Evolutionary conservation across 306 rosid genomes (phyloP).

Genomic region (Canavalia ensiformis): DNA sequence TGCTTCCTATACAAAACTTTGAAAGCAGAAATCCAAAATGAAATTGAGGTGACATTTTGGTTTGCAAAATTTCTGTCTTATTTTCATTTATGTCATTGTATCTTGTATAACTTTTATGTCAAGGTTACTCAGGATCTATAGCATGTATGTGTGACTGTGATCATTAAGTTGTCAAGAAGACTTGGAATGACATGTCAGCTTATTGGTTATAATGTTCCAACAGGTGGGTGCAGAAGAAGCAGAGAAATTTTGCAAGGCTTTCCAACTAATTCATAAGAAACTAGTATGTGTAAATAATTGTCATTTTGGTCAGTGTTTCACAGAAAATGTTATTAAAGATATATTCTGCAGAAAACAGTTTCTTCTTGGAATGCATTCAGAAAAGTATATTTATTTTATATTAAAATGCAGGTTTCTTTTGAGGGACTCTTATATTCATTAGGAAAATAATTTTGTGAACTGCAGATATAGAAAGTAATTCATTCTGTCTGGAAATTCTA

Average conservation of each 20-base stretch:
- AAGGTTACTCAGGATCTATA: slow-evolving; percentile 33
- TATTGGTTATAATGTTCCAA: slow-evolving; percentile 47
- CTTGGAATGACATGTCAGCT: slow-evolving; percentile 20
- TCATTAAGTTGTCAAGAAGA: slow-evolving; percentile 20
- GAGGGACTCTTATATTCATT: not conserved
- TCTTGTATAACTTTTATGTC: slow-evolving; percentile 18
- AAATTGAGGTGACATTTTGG: not conserved
- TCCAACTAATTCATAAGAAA: slow-evolving; percentile 71
- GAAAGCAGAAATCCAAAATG: no score
- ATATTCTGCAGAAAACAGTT: slow-evolving; percentile 8
- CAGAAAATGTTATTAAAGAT: not conserved
- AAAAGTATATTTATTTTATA: slow-evolving; percentile 24
- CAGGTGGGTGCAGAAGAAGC: slow-evolving; percentile 78
- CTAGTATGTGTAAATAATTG: slow-evolving; percentile 59
- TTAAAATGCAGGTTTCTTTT: not conserved
- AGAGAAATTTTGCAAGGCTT: slow-evolving; percentile 79
- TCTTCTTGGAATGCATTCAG: slow-evolving; percentile 21
- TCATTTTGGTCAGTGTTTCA: slow-evolving; percentile 25
- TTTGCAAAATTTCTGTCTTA: not conserved
- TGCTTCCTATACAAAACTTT: no score
- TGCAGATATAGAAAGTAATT: not conserved
- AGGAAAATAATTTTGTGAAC: slow-evolving; percentile 15
- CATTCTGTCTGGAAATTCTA: not conserved
- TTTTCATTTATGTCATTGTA: not conserved
- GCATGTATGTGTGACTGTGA: slow-evolving; percentile 29